These are phyloP conservation scores for Xylaria sp. DNA, from an alignment of 2,329 filamentous ascomycete species.

Conservation along the genomic window DNA sequence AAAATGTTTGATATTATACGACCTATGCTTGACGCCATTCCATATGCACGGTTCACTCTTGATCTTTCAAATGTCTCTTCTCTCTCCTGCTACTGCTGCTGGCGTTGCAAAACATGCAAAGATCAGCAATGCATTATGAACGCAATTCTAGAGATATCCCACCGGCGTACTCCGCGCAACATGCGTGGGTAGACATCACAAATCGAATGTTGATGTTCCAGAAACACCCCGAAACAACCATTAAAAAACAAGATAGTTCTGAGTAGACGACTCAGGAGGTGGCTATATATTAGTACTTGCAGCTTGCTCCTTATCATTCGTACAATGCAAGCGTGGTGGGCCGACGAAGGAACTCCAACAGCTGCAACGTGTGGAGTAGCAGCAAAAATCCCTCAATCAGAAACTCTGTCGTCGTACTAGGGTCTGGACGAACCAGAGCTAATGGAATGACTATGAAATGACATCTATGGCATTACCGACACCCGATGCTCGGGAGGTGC, in stretches of 20 bases:
- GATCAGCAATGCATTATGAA: constrained; percentile 7
- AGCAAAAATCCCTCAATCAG: constrained; percentile 11
- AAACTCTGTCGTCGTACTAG: constrained; percentile 2
- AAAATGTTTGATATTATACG: constrained; percentile 30
- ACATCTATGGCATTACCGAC: constrained; percentile 7
- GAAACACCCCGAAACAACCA: constrained; percentile 1
- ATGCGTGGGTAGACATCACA: constrained; percentile 5
- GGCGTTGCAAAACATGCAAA: constrained; percentile 3
- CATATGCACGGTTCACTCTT: constrained; percentile 18
- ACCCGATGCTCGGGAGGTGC: constrained; percentile 4
- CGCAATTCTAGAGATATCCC: constrained; percentile 13
- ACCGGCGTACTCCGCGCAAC: constrained; percentile 4
- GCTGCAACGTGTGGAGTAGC: constrained; percentile 14
- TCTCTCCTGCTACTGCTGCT: constrained; percentile 7
- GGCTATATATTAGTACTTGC: not conserved
- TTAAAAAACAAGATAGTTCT: constrained; percentile 5
- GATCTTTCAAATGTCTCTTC: constrained; percentile 9
- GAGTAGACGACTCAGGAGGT: constrained; percentile 9
- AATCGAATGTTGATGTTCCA: constrained; percentile 1
- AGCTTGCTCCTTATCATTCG: constrained; percentile 13
- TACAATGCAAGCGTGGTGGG: constrained; percentile 3
- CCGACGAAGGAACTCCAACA: not conserved
- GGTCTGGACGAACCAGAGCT: constrained; percentile 2
- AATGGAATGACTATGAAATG: constrained; percentile 13
- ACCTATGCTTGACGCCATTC: constrained; percentile 29